These are phyloP conservation scores for Claviceps spartinae DNA, from an alignment of 2,329 filamentous ascomycete genomes.

Conservation along the genomic window DNA sequence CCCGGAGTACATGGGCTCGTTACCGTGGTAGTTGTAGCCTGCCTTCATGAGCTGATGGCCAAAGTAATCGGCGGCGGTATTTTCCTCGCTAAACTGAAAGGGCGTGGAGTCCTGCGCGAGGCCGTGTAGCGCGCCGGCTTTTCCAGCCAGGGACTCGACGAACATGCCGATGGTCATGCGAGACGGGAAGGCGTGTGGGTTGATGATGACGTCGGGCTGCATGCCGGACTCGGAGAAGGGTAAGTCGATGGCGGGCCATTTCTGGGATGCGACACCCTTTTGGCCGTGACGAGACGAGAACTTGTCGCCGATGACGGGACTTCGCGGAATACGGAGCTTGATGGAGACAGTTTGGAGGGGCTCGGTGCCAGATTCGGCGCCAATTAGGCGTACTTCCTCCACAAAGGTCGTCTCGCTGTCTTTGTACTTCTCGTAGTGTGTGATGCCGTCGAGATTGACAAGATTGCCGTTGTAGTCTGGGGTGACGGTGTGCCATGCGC, in stretches of 20 bases:
- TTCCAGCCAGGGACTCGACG: conserved; percentile 90
- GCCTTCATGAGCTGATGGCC: conserved; percentile 90
- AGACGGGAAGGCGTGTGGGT: conserved; percentile 96
- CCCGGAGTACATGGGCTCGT: conserved; percentile 96
- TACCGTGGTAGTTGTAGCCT: conserved; percentile 95
- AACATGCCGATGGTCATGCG: conserved; percentile 99
- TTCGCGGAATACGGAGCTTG: conserved; percentile 82
- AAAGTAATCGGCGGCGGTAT: conserved; percentile 88
- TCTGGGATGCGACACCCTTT: conserved; percentile 92
- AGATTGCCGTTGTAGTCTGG: conserved; percentile 66
- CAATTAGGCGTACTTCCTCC: conserved; percentile 84
- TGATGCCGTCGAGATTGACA: conserved; percentile 73
- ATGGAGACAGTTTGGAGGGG: conserved; percentile 79
- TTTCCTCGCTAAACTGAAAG: conserved; percentile 84
- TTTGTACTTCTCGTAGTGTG: conserved; percentile 88
- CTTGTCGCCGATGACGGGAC: conserved; percentile 92
- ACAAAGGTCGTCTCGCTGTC: conserved; percentile 78
- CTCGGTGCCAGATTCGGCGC: conserved; percentile 69
- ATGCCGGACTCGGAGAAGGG: conserved; percentile 95
- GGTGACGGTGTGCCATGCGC: conserved; percentile 79
- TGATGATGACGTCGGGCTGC: conserved; percentile 96
- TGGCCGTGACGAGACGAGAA: conserved; percentile 98
- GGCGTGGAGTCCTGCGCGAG: conserved; percentile 93
- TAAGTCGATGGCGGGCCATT: conserved; percentile 90
- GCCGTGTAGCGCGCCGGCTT: conserved; percentile 85